Base-by-base conservation (phyloP, 1,139 yeast genomes). In the Magnusiomyces ingens region DNA sequence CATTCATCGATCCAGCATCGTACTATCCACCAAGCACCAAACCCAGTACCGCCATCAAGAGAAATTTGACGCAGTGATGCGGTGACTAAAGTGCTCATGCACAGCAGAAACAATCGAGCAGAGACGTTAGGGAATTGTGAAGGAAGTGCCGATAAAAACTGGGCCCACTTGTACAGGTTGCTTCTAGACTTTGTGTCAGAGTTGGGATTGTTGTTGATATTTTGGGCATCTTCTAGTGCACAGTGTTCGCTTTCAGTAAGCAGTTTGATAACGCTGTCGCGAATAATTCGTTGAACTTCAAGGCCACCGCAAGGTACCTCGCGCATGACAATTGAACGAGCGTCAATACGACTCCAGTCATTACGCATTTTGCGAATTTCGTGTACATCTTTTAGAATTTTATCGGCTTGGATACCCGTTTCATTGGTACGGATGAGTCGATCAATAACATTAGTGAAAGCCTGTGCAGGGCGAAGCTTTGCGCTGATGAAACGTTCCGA, bases 1-100 rank as follows among this genome's bases (percentile, higher is more conserved):
- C 81, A 85, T 63, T 85, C 93, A 63, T 83, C 88, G 6, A 83
- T 73, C 91, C 94, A 86, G 65, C 89, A 82, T 54, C 86, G 73
- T 13, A 85, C 75, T 40, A 80, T 77, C 90, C 91, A 85, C 91
- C 94, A 85, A 1, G 84, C 80, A 11, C 84, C 84, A 66, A 85
- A 84, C 1, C 84, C 78, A 50, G 76, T 77, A 2, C 85, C 84
- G 2, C 84, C 82, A 32, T 72, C 70, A 55, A 80, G 71, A 50
- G 84, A 78, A 55, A 84, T 79, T 60, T 82, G 87, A 54, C 87
- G 71, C 42, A 84, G 68, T n/a, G 84, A 80, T n/a, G 83, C 75
- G 3, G 87, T 81, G 51, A 82, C 70, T 4, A 84, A 66, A 13
- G 83, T 78, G 46, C 80, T 77, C 48, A 80, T 70, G 52, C 81